Evolutionary conservation across 805 yeast species (phyloP).

Genomic region (Zygoascus ofunaensis): DNA sequence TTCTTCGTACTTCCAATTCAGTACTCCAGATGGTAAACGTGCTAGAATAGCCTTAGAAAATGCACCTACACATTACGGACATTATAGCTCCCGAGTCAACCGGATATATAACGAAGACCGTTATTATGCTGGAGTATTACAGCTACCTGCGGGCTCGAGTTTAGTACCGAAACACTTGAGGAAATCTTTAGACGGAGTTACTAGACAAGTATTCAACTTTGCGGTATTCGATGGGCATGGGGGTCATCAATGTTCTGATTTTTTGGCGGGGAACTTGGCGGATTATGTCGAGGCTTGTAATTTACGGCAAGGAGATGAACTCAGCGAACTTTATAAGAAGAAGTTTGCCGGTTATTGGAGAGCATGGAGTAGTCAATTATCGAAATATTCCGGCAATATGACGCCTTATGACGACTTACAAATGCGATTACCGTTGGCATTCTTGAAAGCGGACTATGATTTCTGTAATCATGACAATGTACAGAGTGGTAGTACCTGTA

Average conservation of each 20-base stretch:
- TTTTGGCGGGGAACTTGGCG: slow-evolving; percentile 46
- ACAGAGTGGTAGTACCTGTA: slow-evolving; percentile 62
- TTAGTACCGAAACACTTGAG: slow-evolving; percentile 17
- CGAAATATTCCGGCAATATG: slow-evolving; percentile 26
- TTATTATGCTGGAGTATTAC: slow-evolving; percentile 55
- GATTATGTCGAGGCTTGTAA: slow-evolving; percentile 40
- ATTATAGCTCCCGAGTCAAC: slow-evolving; percentile 64
- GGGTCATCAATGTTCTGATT: slow-evolving; percentile 63
- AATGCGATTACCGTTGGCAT: slow-evolving; percentile 54
- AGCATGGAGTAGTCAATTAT: slow-evolving; percentile 49
- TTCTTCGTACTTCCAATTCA: slow-evolving; percentile 9
- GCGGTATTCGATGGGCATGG: slow-evolving; percentile 94
- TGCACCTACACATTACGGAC: slow-evolving; percentile 73
- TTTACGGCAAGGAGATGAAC: slow-evolving; percentile 31
- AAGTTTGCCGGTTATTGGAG: slow-evolving; percentile 81
- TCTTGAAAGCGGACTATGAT: slow-evolving; percentile 55
- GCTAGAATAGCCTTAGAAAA: slow-evolving; percentile 49
- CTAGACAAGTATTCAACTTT: slow-evolving; percentile 49
- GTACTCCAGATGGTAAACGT: slow-evolving; percentile 8
- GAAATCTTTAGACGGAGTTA: slow-evolving; percentile 4
- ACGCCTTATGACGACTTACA: slow-evolving; percentile 45
- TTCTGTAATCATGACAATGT: slow-evolving; percentile 30
- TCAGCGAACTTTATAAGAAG: slow-evolving; percentile 47
- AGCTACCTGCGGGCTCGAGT: slow-evolving; percentile 32
- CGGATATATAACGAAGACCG: slow-evolving; percentile 76